Conservation (phyloP, 2,329 filamentous ascomycete genomes). For the Fusarium zealandicum region DNA sequence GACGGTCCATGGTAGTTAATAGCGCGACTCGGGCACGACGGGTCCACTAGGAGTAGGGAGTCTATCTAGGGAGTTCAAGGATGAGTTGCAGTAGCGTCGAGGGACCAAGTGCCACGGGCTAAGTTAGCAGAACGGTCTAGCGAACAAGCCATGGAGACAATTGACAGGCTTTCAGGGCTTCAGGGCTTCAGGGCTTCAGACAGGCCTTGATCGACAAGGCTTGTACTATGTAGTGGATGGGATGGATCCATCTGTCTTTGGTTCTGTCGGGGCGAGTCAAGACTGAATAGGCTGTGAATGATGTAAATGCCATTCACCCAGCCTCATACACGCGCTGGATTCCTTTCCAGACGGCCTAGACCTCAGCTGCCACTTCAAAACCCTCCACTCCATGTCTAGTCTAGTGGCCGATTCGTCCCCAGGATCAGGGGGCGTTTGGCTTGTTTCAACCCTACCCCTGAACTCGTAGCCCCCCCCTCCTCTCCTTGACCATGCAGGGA, state of each 20-base stretch:
- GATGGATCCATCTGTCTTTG: too few species aligned
- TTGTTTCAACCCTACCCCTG: slow-evolving; percentile 29
- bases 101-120: slow-evolving; percentile 14
- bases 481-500: slow-evolving; percentile 23
- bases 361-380: too few species aligned
- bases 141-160: too few species aligned
- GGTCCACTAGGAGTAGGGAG: slow-evolving; percentile 25
- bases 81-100: slow-evolving; percentile 39
- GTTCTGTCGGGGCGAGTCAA: too few species aligned
- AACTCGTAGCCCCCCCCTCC: slow-evolving; percentile 15
- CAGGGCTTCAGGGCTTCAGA: neutral
- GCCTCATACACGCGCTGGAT: neutral
- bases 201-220: too few species aligned
- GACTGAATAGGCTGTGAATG: too few species aligned
- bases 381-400: too few species aligned
- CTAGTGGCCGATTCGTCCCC: slow-evolving; percentile 27
- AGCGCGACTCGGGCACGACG: neutral
- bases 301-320: slow-evolving; percentile 8
- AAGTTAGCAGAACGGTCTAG: too few species aligned
- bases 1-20: neutral
- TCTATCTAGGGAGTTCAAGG: slow-evolving; percentile 18
- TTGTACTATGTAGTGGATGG: too few species aligned
- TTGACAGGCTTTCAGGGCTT: slow-evolving; percentile 11
- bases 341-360: neutral
- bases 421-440: slow-evolving; percentile 34